A percentile compares a stretch with the other conserved stretches of the same genome.
Evolutionary conservation across 2,329 filamentous ascomycete genomes (phyloP).

Genomic region (Aspergillus udagawae): DNA sequence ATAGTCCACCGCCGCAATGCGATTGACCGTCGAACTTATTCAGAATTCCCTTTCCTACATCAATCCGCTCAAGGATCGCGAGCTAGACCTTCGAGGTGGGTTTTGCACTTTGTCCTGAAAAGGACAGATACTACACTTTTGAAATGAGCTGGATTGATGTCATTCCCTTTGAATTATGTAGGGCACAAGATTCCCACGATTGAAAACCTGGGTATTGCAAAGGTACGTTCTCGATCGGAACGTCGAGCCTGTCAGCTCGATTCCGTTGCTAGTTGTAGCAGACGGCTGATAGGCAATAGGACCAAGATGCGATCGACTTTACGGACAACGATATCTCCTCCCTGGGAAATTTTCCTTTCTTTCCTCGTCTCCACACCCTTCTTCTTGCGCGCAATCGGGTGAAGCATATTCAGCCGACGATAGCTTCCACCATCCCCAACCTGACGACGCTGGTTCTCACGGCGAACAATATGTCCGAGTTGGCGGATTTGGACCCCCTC

Average conservation of each 20-base stretch:
- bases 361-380: conserved; percentile 79
- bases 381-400: conserved; percentile 88
- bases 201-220: conserved; percentile 94
- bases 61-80: conserved; percentile 97
- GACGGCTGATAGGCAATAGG: conserved; percentile 47
- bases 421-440: conserved; percentile 74
- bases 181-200: conserved; percentile 97
- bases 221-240: conserved; percentile 55
- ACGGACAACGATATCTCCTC: conserved; percentile 95
- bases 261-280: background rate
- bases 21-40: conserved; percentile 93
- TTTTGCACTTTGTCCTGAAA: conserved; percentile 58
- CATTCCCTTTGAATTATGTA: conserved; percentile 57
- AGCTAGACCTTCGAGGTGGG: conserved; percentile 99
- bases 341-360: conserved; percentile 88
- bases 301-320: conserved; percentile 95
- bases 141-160: conserved; percentile 76
- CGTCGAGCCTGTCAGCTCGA: background rate
- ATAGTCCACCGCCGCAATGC: conserved; percentile 57
- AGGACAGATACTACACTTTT: conserved; percentile 93
- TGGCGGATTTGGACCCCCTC: conserved; percentile 84
- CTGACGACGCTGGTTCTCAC: conserved; percentile 78
- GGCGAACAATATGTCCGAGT: conserved; percentile 74
- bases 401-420: conserved; percentile 69
- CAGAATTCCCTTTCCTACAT: conserved; percentile 93